Evolutionary conservation across 257 asterid genomes (phyloP), one percentile per base, ranked within the genome.

Genomic region (Mentha longifolia): DNA sequence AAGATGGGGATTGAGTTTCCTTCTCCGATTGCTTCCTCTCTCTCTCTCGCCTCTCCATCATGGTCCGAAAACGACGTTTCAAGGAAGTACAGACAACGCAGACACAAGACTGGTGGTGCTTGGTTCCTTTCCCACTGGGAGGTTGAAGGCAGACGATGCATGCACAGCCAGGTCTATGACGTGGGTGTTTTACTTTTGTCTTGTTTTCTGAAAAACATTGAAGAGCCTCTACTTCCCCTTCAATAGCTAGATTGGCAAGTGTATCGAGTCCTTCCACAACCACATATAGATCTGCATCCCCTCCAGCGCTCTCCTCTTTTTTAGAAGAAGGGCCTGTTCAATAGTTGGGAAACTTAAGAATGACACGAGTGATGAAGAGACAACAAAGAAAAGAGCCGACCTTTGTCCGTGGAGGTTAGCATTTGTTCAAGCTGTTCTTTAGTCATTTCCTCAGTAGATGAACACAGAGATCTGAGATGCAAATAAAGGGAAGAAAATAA

Each of bases 111-210:
- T 89, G 90, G 65, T 73, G 65, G 80, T 90, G 97, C 70, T 85
- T 88, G 6, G 86, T 77, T 45, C 89, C 84, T 66, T 86, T 86
- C 64, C 95, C 95, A 45, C 92, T 90, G 33, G 98, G 89, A 42
- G 94, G 94, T 76, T 90, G 95, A 76, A 88, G 80, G 89, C 98
- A 92, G 57, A 88, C 92, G 39, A 90, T 85, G 83, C 98, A 92
- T 3, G 84, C 17, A 70, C 98, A 92, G 65, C 92, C 88, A 61
- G 84, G 83, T 63, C 78, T 87, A 62, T 92, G 97, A 30, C 90
- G 91, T 6, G 97, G 97, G 79, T 88, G 96, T 71, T 82, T 88
- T 42, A 88, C 81, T 35, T 35, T 35, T 35, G 39, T 5, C 46
- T 81, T 81, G 77, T 80, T 78, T 71, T 82, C 88, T 7, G 89